Evolutionary conservation across 2,329 filamentous ascomycete genomes (phyloP).

Genomic region (Epichloe glyceriae): DNA sequence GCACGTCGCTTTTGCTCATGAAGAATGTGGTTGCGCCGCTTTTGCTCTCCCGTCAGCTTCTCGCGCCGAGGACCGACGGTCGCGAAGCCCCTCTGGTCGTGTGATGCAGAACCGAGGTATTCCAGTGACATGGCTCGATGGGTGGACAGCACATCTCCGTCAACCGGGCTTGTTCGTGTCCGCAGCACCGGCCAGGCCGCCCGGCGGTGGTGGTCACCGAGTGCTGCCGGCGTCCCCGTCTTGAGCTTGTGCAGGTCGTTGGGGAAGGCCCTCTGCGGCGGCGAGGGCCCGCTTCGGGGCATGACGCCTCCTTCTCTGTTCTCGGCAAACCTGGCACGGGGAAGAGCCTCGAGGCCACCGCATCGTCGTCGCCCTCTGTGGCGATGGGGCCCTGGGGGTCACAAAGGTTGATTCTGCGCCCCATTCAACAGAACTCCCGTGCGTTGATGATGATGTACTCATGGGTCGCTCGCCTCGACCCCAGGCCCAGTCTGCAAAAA

Average conservation of each 20-base stretch:
- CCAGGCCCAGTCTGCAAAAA: conserved; percentile 4
- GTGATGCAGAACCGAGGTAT: neutral
- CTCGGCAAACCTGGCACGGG: neutral
- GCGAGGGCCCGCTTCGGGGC: too few species aligned
- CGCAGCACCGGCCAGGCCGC: neutral
- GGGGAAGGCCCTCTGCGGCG: too few species aligned
- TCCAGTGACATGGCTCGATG: neutral
- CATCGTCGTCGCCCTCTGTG: neutral
- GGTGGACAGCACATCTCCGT: neutral
- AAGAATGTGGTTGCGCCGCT: conserved; percentile 3
- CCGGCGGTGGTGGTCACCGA: neutral
- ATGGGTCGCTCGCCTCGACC: neutral
- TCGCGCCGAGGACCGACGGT: neutral
- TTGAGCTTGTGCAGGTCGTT: neutral
- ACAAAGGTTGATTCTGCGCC: neutral
- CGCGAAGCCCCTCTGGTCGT: neutral
- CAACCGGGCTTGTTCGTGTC: neutral
- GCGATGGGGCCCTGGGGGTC: neutral
- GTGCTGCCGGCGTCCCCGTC: neutral
- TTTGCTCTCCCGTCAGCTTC: neutral
- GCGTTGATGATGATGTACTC: neutral
- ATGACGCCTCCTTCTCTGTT: too few species aligned
- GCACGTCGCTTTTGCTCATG: conserved; percentile 3
- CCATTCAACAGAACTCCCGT: neutral
- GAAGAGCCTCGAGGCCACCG: neutral